Evolutionary conservation across 352 stramenopile genomes (phyloP), one percentile per base, ranked within the genome.

Genomic region (Phytophthora gonapodyides): DNA sequence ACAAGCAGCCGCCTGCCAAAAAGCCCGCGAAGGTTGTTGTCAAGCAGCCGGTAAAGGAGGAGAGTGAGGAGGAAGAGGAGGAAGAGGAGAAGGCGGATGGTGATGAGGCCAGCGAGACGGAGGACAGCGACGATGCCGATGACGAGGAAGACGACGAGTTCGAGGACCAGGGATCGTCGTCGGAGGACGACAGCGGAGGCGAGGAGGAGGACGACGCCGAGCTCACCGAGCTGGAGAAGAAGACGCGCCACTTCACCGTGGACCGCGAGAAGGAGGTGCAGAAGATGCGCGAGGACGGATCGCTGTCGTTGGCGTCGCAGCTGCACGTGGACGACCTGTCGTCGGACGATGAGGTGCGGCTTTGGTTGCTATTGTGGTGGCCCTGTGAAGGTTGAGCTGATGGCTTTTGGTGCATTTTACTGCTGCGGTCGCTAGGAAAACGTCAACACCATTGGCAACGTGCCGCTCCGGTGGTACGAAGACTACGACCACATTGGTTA

Each of bases 401-500:
- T 47, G 7, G 15, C 15, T 16, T n/a, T 10, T n/a, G 40, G 21
- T 36, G 27, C 12, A 37, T 7, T 34, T 38, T 3, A 16, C 34
- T 2, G 16, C 33, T 19, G 1, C 5, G 36, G 13, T 40, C 34
- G 21, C 7, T 74, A 97, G 64, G 96, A 98, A 64, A 91, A 80
- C 53, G 65, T 84, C 44, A 99, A 99, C 82, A 98, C 97, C 21
- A 99, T 99, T 61, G 97, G 97, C 47, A 97, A 98, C 66, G 97
- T 99, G 35, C 98, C 98, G 17, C 80, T 99, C 8, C 97, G 99
- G 53, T 99, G 97, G 98, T 99, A 99, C 67, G 97, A 99, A 57
- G 98, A 99, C 53, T 99, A 99, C 71, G 97, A 99, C 73, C 97
- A 99, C 81, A 98, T 99, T 73, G 98, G 98, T 51, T 99, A 99